Percentiles rank a stretch among this genome's conserved stretches.
Evolutionary conservation across 768 basidiomycete genomes (phyloP).

Genomic region (Naematelia encephala): DNA sequence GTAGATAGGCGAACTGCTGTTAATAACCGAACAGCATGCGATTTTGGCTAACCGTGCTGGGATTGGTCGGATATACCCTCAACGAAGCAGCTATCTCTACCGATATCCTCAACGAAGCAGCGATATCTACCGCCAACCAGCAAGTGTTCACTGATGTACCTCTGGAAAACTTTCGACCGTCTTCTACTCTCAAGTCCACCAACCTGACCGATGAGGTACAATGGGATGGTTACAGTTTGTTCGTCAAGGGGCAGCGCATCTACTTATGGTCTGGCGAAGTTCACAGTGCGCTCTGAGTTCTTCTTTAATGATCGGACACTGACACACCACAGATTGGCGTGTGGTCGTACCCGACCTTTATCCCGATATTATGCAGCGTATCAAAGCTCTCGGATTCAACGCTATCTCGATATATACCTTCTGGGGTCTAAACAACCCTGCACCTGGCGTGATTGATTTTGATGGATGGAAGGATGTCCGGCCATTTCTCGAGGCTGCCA

Average conservation of each 20-base stretch:
- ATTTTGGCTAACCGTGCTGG: background rate
- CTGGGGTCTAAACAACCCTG: conserved; percentile 71
- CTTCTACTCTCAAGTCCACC: conserved; percentile 2
- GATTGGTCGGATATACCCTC: background rate
- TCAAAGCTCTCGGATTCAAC: conserved; percentile 76
- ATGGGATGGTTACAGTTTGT: conserved; percentile 72
- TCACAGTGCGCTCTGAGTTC: conserved; percentile 53
- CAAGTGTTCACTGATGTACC: background rate
- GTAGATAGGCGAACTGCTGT: no score
- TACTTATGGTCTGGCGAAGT: conserved; percentile 82
- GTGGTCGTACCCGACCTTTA: conserved; percentile 75
- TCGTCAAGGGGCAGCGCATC: conserved; percentile 65
- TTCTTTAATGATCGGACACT: background rate
- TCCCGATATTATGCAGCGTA: conserved; percentile 76
- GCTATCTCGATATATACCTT: conserved; percentile 51
- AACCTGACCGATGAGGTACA: conserved; percentile 15
- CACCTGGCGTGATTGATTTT: conserved; percentile 71
- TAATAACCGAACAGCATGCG: background rate
- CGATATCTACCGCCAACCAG: background rate
- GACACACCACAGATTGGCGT: conserved; percentile 57
- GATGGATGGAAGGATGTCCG: conserved; percentile 65
- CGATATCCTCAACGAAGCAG: no score
- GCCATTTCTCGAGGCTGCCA: conserved; percentile 71
- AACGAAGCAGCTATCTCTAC: no score
- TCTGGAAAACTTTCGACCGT: background rate